These are phyloP conservation scores for Apiospora hydei DNA, from an alignment of 2,329 filamentous ascomycete genomes.

Conservation along the genomic window DNA sequence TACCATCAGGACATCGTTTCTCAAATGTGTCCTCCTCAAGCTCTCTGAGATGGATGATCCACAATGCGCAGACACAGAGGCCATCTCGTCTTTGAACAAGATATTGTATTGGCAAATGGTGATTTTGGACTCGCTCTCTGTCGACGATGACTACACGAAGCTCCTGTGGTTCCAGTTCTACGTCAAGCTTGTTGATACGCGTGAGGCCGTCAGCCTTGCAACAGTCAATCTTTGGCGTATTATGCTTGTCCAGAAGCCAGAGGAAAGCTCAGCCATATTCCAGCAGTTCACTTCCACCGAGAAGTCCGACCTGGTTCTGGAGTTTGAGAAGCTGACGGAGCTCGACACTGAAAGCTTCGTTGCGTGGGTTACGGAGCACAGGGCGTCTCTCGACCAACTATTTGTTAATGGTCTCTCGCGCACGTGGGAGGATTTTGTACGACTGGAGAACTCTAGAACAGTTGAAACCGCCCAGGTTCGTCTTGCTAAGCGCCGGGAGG, in stretches of 20 bases:
- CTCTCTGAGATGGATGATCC: constrained; percentile 83
- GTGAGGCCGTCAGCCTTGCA: constrained; percentile 71
- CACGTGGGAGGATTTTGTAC: constrained; percentile 88
- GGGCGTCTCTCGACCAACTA: constrained; percentile 77
- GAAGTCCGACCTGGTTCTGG: constrained; percentile 73
- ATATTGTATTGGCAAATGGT: constrained; percentile 97
- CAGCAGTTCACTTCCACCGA: constrained; percentile 74
- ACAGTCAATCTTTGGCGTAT: constrained; percentile 91
- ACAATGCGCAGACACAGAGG: constrained; percentile 65
- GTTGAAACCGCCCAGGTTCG: constrained; percentile 77
- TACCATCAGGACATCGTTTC: constrained; percentile 77
- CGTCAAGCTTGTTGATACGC: constrained; percentile 79
- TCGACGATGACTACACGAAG: constrained; percentile 82
- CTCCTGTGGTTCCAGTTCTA: constrained; percentile 94
- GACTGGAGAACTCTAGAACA: constrained; percentile 79
- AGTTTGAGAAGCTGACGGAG: constrained; percentile 84
- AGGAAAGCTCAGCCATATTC: constrained; percentile 78
- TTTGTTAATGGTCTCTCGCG: constrained; percentile 85
- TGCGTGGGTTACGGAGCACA: constrained; percentile 84
- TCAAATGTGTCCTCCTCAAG: constrained; percentile 79
- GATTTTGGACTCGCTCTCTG: constrained; percentile 78
- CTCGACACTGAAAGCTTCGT: constrained; percentile 90
- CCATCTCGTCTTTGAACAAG: constrained; percentile 78
- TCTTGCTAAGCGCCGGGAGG: constrained; percentile 79
- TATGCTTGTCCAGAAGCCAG: constrained; percentile 89